Base-by-base conservation (phyloP, 352 stramenopile species). In the Globisporangium spinosum region DNA sequence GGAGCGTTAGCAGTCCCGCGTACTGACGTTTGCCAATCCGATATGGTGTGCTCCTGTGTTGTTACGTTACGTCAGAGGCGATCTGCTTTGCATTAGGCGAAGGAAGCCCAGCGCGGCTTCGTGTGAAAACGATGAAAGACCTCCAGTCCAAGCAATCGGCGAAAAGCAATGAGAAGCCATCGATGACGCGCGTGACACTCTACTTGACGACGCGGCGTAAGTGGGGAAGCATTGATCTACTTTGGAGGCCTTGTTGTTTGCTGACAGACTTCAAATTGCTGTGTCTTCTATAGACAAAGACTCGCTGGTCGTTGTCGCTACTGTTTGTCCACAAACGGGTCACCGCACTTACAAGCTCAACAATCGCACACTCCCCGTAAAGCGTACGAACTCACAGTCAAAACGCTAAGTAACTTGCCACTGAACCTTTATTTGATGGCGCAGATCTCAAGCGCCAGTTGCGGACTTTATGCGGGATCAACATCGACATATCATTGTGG, bases 31-130 rank as follows among this genome's bases (percentile, higher is more conserved):
- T 49, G 15, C 4, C 6, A 17, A 45, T 45, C 38, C 13, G 17
- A 20, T 57, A 40, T 38, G 35, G 2, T 45, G n/a, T 35, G 45
- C 5, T 15, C 8, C 22, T 40, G 15, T 40, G 49, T 5, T 43
- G 27, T 13, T 25, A 12, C 1, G n/a, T 15, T 40, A 12, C 1
- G n/a, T 15, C 32, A 80, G 73, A 85, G 53, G 77, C 77, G 47
- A 80, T 85, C 40, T 82, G 75, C 62, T 85, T 85, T 64, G 77
- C 70, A 5, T 72, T 85, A 53, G 77, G 75, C 2, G 72, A 82
- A 58, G 75, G 70, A 38, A 73, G 66, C 49, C 71, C 63, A 25
- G 51, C 63, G 9, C 64, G 68, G 20, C 43, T 82, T 10, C 77
- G 77, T 2, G 73, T 85, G 17, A 67, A 74, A 32, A 67, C 27